Conservation (phyloP, 2,329 filamentous ascomycete genomes). For the Trichophyton simii region DNA sequence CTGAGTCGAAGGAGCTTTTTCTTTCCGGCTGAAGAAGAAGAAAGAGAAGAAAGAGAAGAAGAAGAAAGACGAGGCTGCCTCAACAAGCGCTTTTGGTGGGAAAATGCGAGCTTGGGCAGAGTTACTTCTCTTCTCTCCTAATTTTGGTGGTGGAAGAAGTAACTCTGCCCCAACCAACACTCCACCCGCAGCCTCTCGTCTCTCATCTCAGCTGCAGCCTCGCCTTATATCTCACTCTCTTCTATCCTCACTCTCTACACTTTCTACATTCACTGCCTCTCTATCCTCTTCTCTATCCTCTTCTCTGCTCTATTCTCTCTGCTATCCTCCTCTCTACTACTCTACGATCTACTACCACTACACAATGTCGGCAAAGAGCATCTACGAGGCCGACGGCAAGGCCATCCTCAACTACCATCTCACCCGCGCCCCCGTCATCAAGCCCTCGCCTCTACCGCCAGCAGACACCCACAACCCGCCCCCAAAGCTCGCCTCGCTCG, state of each 20-base stretch:
- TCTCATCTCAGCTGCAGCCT: no score
- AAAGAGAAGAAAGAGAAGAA: not conserved
- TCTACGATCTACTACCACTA: no score
- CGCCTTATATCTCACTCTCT: no score
- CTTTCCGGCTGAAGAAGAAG: not conserved
- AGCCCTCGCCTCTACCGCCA: slow-evolving; percentile 82
- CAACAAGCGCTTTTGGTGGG: not conserved
- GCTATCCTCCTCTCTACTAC: no score
- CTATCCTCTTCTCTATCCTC: no score
- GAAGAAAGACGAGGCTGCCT: not conserved
- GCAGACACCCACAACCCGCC: slow-evolving; percentile 83
- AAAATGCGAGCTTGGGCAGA: not conserved
- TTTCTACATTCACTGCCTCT: no score
- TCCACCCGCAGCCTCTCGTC: no score
- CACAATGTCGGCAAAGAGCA: slow-evolving; percentile 84
- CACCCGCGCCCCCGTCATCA: slow-evolving; percentile 92
- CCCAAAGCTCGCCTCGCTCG: slow-evolving; percentile 75
- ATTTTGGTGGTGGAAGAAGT: not conserved
- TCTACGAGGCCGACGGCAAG: slow-evolving; percentile 99
- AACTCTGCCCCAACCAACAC: slow-evolving; percentile 22
- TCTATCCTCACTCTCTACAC: no score
- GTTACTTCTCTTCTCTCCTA: not conserved
- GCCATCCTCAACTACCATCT: slow-evolving; percentile 99
- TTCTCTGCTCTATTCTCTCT: no score
- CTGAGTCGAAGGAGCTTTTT: not conserved